A percentile compares a stretch with the other conserved stretches of the same genome.
Conservation (phyloP, 495 filamentous ascomycete species). For the Xylaria sp. region DNA sequence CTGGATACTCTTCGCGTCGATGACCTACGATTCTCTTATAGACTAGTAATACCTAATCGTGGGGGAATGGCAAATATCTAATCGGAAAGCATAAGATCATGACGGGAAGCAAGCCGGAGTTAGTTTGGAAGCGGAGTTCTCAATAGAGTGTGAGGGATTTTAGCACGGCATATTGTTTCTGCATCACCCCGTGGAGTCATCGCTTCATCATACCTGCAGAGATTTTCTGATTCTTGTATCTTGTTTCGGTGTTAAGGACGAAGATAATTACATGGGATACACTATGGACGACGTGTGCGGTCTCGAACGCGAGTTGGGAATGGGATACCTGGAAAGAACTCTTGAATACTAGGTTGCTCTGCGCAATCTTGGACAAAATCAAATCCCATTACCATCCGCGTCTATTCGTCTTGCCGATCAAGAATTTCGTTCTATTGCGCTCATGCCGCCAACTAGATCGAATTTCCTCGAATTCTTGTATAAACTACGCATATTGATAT, state of each 20-base stretch:
- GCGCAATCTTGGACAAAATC: slow-evolving; percentile 9
- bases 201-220: not conserved
- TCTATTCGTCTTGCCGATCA: not conserved
- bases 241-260: slow-evolving; percentile 18
- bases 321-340: slow-evolving; percentile 6
- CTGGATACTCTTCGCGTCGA: slow-evolving; percentile 41
- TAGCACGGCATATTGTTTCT: slow-evolving; percentile 8
- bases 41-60: slow-evolving; percentile 46
- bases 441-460: not conserved
- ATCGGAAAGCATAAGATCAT: slow-evolving; percentile 42
- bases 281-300: slow-evolving; percentile 10
- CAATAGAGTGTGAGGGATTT: slow-evolving; percentile 3
- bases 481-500: not conserved
- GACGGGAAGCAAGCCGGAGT: slow-evolving; percentile 47
- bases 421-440: not conserved
- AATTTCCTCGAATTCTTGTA: slow-evolving; percentile 11
- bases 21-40: slow-evolving; percentile 47
- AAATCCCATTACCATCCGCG: slow-evolving; percentile 15
- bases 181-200: not conserved
- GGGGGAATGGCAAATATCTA: slow-evolving; percentile 32
- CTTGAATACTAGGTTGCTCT: slow-evolving; percentile 5
- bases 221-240: slow-evolving; percentile 28
- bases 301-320: not conserved
- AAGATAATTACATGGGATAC: slow-evolving; percentile 16
- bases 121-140: slow-evolving; percentile 27